A percentile compares a stretch with the other conserved stretches of the same genome.
Conservation (phyloP, 2,329 filamentous ascomycete species). For the Emericellopsis atlantica region DNA sequence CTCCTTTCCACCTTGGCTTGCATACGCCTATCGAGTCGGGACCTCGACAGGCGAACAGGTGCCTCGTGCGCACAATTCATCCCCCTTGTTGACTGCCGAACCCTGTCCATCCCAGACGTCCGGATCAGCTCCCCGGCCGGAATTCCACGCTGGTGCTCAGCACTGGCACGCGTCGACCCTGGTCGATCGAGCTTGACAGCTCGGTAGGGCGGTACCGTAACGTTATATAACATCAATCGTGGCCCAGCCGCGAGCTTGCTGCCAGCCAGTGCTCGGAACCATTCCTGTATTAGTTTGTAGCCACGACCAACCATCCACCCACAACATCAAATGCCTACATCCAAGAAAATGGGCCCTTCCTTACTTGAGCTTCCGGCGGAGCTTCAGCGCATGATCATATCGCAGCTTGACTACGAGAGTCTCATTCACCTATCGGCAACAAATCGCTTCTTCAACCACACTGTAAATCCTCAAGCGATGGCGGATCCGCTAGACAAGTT, state of each 20-base stretch:
- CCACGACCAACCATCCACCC: no score
- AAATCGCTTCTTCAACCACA: constrained; percentile 19
- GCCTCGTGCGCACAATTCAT: background rate
- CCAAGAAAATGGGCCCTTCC: constrained; percentile 10
- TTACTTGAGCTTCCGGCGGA: constrained; percentile 15
- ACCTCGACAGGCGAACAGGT: background rate
- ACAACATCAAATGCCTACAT: background rate
- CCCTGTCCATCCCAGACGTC: constrained; percentile 2
- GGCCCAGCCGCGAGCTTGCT: no score
- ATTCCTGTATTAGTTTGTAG: no score
- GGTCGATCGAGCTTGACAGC: no score
- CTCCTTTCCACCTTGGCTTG: constrained; percentile 3
- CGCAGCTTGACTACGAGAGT: constrained; percentile 24
- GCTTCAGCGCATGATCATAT: constrained; percentile 19
- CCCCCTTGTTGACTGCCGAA: constrained; percentile 1
- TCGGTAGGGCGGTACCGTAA: no score
- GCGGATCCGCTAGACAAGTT: constrained; percentile 22
- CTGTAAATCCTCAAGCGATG: constrained; percentile 19
- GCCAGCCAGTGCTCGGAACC: no score
- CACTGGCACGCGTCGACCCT: no score
- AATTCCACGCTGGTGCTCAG: background rate
- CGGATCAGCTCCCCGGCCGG: constrained; percentile 1
- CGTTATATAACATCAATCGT: no score
- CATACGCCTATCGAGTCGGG: constrained; percentile 4
- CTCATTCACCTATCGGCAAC: constrained; percentile 24